Evolutionary conservation across 306 rosid genomes (phyloP), one percentile per base, ranked within the genome.

Genomic region (Vachellia collinsii): DNA sequence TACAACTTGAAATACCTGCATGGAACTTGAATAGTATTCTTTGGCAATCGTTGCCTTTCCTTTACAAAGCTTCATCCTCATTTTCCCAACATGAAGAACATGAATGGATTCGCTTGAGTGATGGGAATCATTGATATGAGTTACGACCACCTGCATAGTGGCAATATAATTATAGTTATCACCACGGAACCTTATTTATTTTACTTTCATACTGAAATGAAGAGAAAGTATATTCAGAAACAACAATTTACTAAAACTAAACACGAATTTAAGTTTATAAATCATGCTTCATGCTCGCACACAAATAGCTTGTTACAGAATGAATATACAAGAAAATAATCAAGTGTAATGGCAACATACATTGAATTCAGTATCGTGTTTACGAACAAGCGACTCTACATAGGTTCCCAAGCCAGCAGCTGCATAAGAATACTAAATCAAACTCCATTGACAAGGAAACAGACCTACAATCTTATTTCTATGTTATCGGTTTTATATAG

Each of bases 341-440:
- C 61, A 39, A 22, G 68, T 72, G 79, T 79, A 46, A 70, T 62
- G 72, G 61, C 25, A 59, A 74, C 94, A 76, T 92, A 92, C 98
- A 77, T 90, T 92, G 85, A 94, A 94, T 80, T 94, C 98, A 65
- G 89, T 81, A 36, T 92, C 97, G 51, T 94, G 98, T 80, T 84
- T 90, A 81, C 98, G 92, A 78, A 88, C 92, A 79, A 94, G 98
- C 59, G 97, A 97, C 87, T 94, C 98, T 34, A 94, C 97, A 80
- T 94, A 92, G 85, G 88, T 92, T 83, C 98, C 98, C 91, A 94
- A 83, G 77, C 98, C 98, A 88, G 95, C 92, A 88, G 98, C 98
- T 94, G 98, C 74, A 70, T 6, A 59, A 83, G 54, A 81, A 47
- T 74, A 34, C 20, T 11, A 44, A 22, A 70, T 70, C 11, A 70